Conservation (phyloP, 192 early-diverging fungal species). For the Linnemannia exigua region DNA sequence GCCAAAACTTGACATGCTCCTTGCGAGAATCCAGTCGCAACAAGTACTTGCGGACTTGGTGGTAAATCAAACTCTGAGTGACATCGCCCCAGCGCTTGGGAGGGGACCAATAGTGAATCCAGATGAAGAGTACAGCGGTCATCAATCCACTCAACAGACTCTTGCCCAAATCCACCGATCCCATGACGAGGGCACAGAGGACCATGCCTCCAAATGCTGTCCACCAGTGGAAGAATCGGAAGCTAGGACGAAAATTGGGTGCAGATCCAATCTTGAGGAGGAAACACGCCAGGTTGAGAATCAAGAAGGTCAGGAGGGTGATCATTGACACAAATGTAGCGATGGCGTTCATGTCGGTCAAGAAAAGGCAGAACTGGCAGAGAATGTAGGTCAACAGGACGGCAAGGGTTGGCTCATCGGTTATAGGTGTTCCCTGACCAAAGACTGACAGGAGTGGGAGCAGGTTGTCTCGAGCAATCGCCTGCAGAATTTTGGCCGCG, state of each 20-base stretch:
- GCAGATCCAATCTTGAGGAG: conserved; percentile 75
- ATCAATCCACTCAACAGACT: conserved; percentile 66
- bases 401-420: conserved; percentile 57
- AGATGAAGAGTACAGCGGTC: conserved; percentile 68
- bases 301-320: conserved; percentile 72
- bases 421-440: conserved; percentile 52
- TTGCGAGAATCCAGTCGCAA: conserved; percentile 73
- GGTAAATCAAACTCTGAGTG: conserved; percentile 77
- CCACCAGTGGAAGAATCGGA: conserved; percentile 77
- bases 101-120: conserved; percentile 75
- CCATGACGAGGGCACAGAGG: conserved; percentile 67
- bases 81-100: conserved; percentile 82
- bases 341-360: conserved; percentile 74
- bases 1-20: conserved; percentile 81
- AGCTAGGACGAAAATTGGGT: conserved; percentile 78
- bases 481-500: conserved; percentile 75
- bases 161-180: conserved; percentile 66
- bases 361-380: conserved; percentile 68
- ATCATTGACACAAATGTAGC: conserved; percentile 77
- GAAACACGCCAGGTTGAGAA: conserved; percentile 76
- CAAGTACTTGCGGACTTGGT: conserved; percentile 80
- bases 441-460: conserved; percentile 63
- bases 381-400: conserved; percentile 62
- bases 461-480: conserved; percentile 75
- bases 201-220: conserved; percentile 70